These are phyloP conservation scores for Gautieria morchelliformis DNA, from an alignment of 768 basidiomycete genomes.

Conservation along the genomic window DNA sequence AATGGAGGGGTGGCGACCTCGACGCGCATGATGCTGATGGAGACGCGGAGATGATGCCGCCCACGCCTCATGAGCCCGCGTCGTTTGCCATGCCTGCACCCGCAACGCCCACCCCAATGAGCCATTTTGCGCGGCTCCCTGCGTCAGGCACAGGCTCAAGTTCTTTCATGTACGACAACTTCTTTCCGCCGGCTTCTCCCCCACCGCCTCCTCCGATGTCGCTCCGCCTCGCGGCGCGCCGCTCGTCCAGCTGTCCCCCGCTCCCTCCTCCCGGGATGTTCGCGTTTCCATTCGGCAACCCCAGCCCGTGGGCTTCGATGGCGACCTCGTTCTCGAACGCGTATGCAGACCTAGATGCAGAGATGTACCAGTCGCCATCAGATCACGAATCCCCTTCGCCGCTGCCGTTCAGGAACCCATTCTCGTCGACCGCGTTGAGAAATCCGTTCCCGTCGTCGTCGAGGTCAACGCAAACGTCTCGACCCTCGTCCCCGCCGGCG, in stretches of 20 bases:
- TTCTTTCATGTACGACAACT: neutral
- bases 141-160: too few species aligned
- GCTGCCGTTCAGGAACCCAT: neutral
- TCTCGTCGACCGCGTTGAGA: neutral
- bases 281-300: neutral
- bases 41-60: too few species aligned
- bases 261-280: neutral
- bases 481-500: neutral
- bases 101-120: too few species aligned
- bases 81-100: too few species aligned
- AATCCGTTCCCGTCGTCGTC: neutral
- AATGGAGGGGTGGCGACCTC: too few species aligned
- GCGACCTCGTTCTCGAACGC: too few species aligned
- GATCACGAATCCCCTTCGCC: too few species aligned
- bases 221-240: neutral
- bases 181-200: neutral
- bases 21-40: too few species aligned
- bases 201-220: neutral
- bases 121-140: too few species aligned
- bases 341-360: too few species aligned
- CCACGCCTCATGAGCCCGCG: too few species aligned
- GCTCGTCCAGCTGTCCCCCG: slow-evolving; percentile 2
- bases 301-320: neutral
- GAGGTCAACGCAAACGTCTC: neutral
- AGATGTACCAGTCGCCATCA: too few species aligned